Percentiles rank a stretch among this genome's conserved stretches.
phyloP scores from a whole-genome alignment of 1,139 yeast genomes.

The Wickerhamiella pararugosa region DNA sequence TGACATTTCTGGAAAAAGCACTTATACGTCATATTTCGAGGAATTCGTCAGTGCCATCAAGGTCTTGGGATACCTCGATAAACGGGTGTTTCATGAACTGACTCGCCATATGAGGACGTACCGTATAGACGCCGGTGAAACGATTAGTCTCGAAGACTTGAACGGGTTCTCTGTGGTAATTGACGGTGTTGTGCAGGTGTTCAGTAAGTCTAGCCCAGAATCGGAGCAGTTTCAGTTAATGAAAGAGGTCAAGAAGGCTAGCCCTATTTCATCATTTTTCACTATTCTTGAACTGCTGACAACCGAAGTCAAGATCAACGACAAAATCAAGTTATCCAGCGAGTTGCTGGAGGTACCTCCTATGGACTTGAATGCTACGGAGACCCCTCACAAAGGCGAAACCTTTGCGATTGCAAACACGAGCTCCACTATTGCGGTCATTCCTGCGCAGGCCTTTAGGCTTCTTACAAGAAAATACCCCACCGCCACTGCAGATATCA shows the following conservation, averaged over 20 bases:
- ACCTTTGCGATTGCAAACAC: conserved; percentile 46
- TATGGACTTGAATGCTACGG: conserved; percentile 1
- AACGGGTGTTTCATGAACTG: conserved; percentile 80
- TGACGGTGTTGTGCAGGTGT: conserved; percentile 78
- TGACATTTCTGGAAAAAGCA: conserved; percentile 24
- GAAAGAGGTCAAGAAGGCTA: conserved; percentile 74
- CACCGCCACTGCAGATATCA: conserved; percentile 81
- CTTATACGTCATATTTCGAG: conserved; percentile 51
- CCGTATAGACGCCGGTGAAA: conserved; percentile 62
- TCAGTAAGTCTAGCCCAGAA: conserved; percentile 15
- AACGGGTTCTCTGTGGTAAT: conserved; percentile 88
- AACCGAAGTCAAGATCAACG: conserved; percentile 21
- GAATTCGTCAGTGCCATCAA: conserved; percentile 83
- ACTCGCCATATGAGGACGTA: conserved; percentile 88
- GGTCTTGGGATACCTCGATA: conserved; percentile 84
- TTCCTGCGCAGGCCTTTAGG: conserved; percentile 72
- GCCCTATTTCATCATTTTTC: conserved; percentile 68
- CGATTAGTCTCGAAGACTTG: conserved; percentile 53
- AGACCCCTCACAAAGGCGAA: conserved; percentile 17
- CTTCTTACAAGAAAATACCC: conserved; percentile 66
- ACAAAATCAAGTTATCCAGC: conserved; percentile 3
- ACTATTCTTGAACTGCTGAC: conserved; percentile 63
- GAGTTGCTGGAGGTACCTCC: conserved; percentile 10
- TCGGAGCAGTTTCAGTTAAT: conserved; percentile 44
- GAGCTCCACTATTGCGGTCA: conserved; percentile 78